Percentiles rank a stretch among this genome's conserved stretches.
These are phyloP conservation scores for Ambrosia trifida DNA, from an alignment of 129 eudicot species.

Conservation along the genomic window DNA sequence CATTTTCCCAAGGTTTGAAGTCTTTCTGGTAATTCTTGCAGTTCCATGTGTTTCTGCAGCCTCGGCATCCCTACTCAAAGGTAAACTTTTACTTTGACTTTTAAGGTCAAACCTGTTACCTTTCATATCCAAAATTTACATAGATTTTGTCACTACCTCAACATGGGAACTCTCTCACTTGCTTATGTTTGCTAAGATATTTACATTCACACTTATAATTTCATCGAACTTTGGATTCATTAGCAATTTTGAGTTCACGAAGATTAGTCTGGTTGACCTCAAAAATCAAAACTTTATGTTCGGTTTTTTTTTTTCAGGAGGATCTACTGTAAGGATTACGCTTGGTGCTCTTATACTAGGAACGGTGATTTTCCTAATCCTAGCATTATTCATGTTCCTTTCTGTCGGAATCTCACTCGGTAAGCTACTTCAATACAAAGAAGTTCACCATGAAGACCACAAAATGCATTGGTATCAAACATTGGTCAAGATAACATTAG, in stretches of 20 bases:
- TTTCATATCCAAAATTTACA: slow-evolving; percentile 5
- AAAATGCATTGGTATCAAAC: slow-evolving; percentile 86
- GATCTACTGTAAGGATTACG: slow-evolving; percentile 52
- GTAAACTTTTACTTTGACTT: slow-evolving; percentile 41
- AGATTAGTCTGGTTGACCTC: slow-evolving; percentile 14
- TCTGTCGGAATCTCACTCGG: slow-evolving; percentile 78
- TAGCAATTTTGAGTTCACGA: neutral
- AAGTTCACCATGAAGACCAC: slow-evolving; percentile 74
- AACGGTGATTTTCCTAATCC: slow-evolving; percentile 45
- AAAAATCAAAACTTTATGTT: slow-evolving; percentile 19
- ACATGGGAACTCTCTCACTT: neutral
- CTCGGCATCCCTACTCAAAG: slow-evolving; percentile 68
- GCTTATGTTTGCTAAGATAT: neutral
- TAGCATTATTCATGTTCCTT: slow-evolving; percentile 64
- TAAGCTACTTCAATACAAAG: slow-evolving; percentile 91
- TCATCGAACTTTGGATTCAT: neutral
- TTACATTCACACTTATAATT: neutral
- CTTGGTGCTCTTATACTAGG: slow-evolving; percentile 63
- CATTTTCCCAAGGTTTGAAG: slow-evolving; percentile 78
- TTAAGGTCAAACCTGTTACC: slow-evolving; percentile 23
- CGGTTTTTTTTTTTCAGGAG: slow-evolving; percentile 46
- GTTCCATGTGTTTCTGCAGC: slow-evolving; percentile 89
- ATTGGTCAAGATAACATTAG: slow-evolving; percentile 71
- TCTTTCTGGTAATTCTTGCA: slow-evolving; percentile 75
- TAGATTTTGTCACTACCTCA: neutral